Percentiles rank a stretch among this genome's conserved stretches.
phyloP scores from a whole-genome alignment of 495 filamentous ascomycete species.

The Amphirosellinia nigrospora region DNA sequence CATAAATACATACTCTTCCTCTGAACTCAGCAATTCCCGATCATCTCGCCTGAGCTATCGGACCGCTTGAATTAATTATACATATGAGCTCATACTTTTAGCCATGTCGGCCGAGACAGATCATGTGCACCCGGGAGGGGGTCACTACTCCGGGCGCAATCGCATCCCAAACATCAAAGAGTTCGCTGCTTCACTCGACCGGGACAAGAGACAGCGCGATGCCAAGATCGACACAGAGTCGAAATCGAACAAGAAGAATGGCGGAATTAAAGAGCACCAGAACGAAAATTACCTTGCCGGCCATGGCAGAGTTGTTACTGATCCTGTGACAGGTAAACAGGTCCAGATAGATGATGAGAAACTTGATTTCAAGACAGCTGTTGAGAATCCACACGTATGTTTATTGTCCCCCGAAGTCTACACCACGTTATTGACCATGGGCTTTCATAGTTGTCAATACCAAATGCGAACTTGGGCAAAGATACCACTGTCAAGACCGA shows the following conservation, averaged over 20 bases:
- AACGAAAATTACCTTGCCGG: conserved; percentile 49
- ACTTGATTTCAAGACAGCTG: conserved; percentile 69
- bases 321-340: conserved; percentile 84
- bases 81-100: neutral
- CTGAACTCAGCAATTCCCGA: neutral
- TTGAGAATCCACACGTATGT: conserved; percentile 70
- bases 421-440: conserved; percentile 11
- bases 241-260: conserved; percentile 43
- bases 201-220: conserved; percentile 78
- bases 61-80: neutral
- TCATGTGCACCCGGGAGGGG: conserved; percentile 38
- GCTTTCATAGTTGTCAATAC: conserved; percentile 70
- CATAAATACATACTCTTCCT: neutral
- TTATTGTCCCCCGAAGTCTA: neutral
- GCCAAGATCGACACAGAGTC: conserved; percentile 64
- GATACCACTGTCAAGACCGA: conserved; percentile 71
- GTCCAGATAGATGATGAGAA: conserved; percentile 88
- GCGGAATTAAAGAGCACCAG: conserved; percentile 45
- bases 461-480: conserved; percentile 85
- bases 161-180: conserved; percentile 85
- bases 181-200: conserved; percentile 79
- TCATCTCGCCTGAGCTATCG: neutral
- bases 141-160: conserved; percentile 70
- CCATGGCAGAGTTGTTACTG: conserved; percentile 72
- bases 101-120: conserved; percentile 39